Evolutionary conservation across 371 early-diverging fungal species (phyloP), one percentile per base, ranked within the genome.

Genomic region (Ordospora pajunii): DNA sequence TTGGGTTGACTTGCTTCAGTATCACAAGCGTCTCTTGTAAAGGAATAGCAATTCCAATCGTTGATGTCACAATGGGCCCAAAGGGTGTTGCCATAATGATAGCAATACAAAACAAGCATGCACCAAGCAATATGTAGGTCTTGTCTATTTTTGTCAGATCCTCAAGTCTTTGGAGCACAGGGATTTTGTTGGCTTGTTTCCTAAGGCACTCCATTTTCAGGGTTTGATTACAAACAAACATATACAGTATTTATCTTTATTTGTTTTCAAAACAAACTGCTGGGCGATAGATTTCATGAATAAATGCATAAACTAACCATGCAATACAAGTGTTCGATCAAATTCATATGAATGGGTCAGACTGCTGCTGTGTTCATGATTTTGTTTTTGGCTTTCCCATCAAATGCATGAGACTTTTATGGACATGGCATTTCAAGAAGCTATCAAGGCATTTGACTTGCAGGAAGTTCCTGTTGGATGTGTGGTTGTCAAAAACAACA

Each of bases 381-480:
- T 32, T 5, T 5, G 32, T 32, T 32, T 32, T 32, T 32, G 32
- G 5, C 5, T 32, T 7, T 49, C 50, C 50, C 50, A 49, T 22
- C 2, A 7, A 1, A 50, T 40, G 54, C 54, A 71, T 44, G 45
- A 65, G 7, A 62, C 70, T 54, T 80, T 67, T 65, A 79, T 83
- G 79, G 67, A 79, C 12, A 71, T 77, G 42, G 84, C 84, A 7
- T 54, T 80, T 27, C 44, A 58, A 50, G 43, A 78, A 88, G 93
- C 93, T 2, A 75, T 92, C 73, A 91, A 92, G 75, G 97, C 96
- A 0, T 89, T 90, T 63, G 85, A 88, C 5, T 83, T 84, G 23
- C 84, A 88, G 7, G 98, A 97, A 86, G 95, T 97, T 0, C 98
- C 98, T 6, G 94, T 96, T 2, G 98, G 97, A n/a, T 96, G 97